phyloP scores from a whole-genome alignment of 2,329 filamentous ascomycete genomes.

The Calonectria pseudoturangicola region DNA sequence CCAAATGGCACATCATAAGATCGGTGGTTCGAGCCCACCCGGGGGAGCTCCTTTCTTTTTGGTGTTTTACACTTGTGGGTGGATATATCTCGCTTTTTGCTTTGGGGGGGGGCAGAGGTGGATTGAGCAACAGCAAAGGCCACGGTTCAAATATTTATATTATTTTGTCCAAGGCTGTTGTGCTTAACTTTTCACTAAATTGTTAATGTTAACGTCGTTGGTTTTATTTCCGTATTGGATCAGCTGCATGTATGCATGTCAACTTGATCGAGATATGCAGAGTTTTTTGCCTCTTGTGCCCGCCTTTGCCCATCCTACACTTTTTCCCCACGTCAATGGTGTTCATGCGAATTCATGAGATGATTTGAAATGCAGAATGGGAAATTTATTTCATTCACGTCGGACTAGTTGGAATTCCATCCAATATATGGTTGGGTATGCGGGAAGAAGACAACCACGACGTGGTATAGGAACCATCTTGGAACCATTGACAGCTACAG shows the following conservation, averaged over 20 bases:
- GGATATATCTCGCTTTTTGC: too few relatives aligned
- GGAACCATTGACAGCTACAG: too few relatives aligned
- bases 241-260: neutral
- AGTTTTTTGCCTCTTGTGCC: neutral
- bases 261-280: neutral
- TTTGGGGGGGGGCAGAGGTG: neutral
- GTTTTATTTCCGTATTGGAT: neutral
- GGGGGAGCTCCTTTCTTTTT: conserved; percentile 30
- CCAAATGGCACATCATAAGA: conserved; percentile 26
- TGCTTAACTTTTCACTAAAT: neutral
- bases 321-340: neutral
- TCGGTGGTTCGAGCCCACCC: conserved; percentile 36
- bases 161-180: neutral
- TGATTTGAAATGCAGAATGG: neutral
- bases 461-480: too few relatives aligned
- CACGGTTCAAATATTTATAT: neutral
- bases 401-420: neutral
- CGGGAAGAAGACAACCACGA: too few relatives aligned
- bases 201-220: neutral
- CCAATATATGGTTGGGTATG: too few relatives aligned
- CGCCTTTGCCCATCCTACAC: neutral
- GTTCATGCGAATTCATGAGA: neutral
- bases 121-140: neutral
- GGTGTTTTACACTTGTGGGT: too few relatives aligned
- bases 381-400: neutral